A percentile compares a stretch with the other conserved stretches of the same genome.
These are phyloP conservation scores for Rhizoclosmatium globosum DNA, from an alignment of 192 early-diverging fungal genomes.

Conservation along the genomic window DNA sequence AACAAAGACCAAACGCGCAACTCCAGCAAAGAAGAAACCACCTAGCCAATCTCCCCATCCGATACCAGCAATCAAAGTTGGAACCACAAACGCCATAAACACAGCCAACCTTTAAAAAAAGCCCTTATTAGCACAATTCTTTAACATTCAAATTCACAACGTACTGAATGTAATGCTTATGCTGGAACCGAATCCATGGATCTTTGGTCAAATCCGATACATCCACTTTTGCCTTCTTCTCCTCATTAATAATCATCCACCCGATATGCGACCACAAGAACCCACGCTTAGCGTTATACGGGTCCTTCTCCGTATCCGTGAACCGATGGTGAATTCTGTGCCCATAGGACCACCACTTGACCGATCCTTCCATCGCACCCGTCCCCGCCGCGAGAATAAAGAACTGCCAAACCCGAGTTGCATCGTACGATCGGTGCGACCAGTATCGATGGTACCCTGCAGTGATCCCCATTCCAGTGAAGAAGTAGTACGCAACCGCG, in stretches of 20 bases:
- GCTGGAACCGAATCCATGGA: conserved; percentile 54
- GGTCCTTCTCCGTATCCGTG: conserved; percentile 64
- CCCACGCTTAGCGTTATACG: conserved; percentile 58
- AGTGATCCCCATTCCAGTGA: conserved; percentile 79
- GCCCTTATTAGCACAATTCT: not conserved
- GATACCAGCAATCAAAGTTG: conserved; percentile 83
- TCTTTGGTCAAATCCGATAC: conserved; percentile 55
- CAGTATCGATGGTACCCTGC: conserved; percentile 71
- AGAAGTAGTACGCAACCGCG: conserved; percentile 71
- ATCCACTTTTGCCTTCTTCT: conserved; percentile 50
- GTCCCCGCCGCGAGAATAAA: conserved; percentile 47
- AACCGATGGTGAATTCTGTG: conserved; percentile 63
- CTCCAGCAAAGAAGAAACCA: conserved; percentile 57
- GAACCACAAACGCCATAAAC: conserved; percentile 78
- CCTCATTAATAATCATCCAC: conserved; percentile 56
- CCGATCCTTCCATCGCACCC: conserved; percentile 57
- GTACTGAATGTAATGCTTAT: conserved; percentile 50
- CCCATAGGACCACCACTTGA: conserved; percentile 61
- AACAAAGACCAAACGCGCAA: conserved; percentile 59
- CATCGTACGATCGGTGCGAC: conserved; percentile 61
- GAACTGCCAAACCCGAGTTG: conserved; percentile 42
- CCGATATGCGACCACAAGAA: conserved; percentile 61
- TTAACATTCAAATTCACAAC: not conserved
- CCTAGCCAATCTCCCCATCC: conserved; percentile 68
- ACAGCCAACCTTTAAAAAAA: conserved; percentile 60